A percentile compares a stretch with the other conserved stretches of the same genome.
Conservation (phyloP, 169 alveolate genomes). For the Plasmodium knowlesi region DNA sequence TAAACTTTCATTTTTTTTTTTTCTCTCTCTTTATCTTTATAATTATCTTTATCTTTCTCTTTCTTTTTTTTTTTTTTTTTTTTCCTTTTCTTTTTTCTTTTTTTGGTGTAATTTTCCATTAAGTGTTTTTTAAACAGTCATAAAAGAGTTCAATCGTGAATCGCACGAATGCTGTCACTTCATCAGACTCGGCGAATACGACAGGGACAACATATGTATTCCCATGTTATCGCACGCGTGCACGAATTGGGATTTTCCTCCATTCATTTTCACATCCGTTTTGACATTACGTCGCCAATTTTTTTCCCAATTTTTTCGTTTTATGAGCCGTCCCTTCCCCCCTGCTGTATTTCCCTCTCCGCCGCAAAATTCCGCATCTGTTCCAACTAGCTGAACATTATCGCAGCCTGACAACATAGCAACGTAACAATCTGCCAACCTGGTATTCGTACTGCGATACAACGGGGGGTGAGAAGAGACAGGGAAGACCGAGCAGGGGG, state of each 20-base stretch:
- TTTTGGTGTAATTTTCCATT: background rate
- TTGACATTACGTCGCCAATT: background rate
- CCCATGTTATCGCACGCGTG: slow-evolving; percentile 1
- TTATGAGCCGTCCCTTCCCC: background rate
- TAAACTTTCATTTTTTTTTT: background rate
- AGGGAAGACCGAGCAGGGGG: background rate
- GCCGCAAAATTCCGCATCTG: background rate
- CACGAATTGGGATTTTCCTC: background rate
- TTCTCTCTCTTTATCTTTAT: background rate
- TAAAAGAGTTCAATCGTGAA: background rate
- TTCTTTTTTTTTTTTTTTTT: background rate
- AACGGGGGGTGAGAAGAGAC: background rate
- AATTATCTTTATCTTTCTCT: background rate
- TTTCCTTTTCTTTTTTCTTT: background rate
- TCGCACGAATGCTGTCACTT: background rate
- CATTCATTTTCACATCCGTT: background rate
- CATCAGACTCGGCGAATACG: background rate
- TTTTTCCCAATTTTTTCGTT: background rate
- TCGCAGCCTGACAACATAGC: background rate
- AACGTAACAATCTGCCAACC: background rate
- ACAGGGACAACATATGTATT: background rate
- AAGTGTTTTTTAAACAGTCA: background rate
- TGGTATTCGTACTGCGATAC: background rate
- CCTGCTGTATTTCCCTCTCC: background rate
- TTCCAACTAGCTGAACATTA: background rate